These are phyloP conservation scores for Sphagnum fallax DNA, from an alignment of 228 moss, liverwort and hornwort species.

Conservation along the genomic window DNA sequence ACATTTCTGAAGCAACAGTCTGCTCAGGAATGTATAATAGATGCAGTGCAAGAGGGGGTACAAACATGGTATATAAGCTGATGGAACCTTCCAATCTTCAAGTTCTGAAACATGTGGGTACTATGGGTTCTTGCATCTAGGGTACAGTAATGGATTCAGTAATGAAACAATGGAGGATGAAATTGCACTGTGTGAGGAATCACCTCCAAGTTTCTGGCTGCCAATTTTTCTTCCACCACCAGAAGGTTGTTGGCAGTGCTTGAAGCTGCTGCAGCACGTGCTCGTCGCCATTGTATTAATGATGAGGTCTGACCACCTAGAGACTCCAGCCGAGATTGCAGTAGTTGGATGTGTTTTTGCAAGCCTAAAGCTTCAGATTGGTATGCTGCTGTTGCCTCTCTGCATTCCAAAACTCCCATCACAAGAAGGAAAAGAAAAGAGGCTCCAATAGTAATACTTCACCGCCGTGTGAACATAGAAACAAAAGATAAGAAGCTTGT, in stretches of 20 bases:
- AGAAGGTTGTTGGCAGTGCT: constrained; percentile 69
- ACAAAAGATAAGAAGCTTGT: no score
- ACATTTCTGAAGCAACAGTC: no score
- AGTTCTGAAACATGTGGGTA: no score
- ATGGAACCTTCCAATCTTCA: no score
- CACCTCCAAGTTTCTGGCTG: constrained; percentile 80
- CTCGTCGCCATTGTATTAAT: constrained; percentile 80
- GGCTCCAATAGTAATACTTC: no score
- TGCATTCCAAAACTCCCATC: constrained; percentile 1
- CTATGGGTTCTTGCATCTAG: no score
- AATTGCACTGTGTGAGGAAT: not conserved
- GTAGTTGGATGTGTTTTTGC: constrained; percentile 68
- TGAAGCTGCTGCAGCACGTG: constrained; percentile 70
- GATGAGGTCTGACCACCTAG: constrained; percentile 74
- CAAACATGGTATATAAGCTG: no score
- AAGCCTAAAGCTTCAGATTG: constrained; percentile 69
- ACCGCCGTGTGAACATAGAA: no score
- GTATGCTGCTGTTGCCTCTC: constrained; percentile 73
- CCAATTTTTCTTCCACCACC: constrained; percentile 79
- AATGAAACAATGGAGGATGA: no score
- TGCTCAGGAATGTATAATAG: no score
- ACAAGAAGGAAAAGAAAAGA: not conserved
- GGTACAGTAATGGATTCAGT: no score
- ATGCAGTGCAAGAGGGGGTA: no score
- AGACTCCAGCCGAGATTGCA: constrained; percentile 80